Evolutionary conservation across 2,329 filamentous ascomycete species (phyloP).

Genomic region (Fusarium newnesense): DNA sequence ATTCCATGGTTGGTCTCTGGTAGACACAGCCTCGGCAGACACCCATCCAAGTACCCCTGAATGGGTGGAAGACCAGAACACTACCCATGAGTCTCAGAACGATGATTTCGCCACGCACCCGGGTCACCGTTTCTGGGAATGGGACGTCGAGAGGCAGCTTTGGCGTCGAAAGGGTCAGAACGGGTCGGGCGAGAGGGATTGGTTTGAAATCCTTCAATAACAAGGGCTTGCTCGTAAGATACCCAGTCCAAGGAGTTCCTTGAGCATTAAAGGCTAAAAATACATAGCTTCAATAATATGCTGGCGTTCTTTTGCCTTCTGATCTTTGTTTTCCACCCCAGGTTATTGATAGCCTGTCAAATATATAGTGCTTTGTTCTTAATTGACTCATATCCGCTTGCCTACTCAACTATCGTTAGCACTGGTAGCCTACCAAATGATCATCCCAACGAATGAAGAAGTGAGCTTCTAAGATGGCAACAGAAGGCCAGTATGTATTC

Average conservation of each 20-base stretch:
- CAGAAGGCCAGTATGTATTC: slow-evolving; percentile 3
- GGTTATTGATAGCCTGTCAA: not conserved
- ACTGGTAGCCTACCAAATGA: not conserved
- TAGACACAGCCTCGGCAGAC: not conserved
- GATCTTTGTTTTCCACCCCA: not conserved
- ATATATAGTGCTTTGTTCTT: not conserved
- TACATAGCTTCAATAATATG: not conserved
- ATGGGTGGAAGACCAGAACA: not conserved
- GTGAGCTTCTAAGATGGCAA: not conserved
- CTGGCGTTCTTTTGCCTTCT: not conserved
- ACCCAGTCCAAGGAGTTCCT: not conserved
- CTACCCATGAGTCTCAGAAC: not conserved
- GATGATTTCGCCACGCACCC: slow-evolving; percentile 20
- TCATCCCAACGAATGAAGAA: not conserved
- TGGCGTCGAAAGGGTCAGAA: slow-evolving; percentile 12
- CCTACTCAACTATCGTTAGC: not conserved
- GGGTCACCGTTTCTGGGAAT: slow-evolving; percentile 17
- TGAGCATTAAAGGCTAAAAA: not conserved
- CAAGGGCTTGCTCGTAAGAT: slow-evolving; percentile 1
- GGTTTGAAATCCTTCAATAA: slow-evolving; percentile 21
- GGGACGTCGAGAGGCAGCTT: slow-evolving; percentile 17
- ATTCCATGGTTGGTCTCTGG: not conserved
- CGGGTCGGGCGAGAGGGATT: slow-evolving; percentile 11
- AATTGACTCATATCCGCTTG: not conserved
- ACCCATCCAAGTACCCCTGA: not conserved